Evolutionary conservation across 495 filamentous ascomycete genomes (phyloP), one percentile per base, ranked within the genome.

Genomic region (Podospora pseudocomata): DNA sequence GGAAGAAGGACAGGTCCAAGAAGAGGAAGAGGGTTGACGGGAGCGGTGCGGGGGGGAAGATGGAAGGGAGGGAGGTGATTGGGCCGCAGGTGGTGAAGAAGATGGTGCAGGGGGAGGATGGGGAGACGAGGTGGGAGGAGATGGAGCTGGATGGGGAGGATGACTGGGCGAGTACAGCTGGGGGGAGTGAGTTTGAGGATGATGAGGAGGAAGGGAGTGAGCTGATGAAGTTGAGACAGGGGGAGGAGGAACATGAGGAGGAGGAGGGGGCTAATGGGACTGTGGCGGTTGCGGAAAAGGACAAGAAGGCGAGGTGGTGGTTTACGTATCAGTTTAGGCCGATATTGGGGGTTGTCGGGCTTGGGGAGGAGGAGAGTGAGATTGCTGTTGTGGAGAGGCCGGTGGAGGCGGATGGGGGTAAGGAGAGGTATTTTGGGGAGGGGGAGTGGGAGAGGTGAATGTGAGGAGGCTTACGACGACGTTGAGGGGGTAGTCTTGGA

Each of bases 331-430:
- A 95, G 75, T 99, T 97, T 76, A 84, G 93, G 66, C 91, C 93
- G 9, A 92, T 99, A 68, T 79, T 99, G 71, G 95, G 94, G 4
- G 90, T 98, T 32, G 90, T 94, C 16, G 88, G 90, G 19, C 79
- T 99, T 18, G 70, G 65, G 27, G 81, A 19, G 71, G 70, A 23
- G 76, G 67, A 26, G 77, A 78, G 94, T 7, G 94, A 97, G 76
- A 91, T 97, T 18, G 94, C 89, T 0, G 77, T 97, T 60, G 86
- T 97, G 2, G 95, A 99, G 82, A 82, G 95, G 73, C 95, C 95
- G 20, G 80, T 87, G 72, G 94, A 90, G 86, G 92, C 96, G 75
- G 81, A 93, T 61, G 91, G 94, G 66, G 76, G 97, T 74, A 89
- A 91, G 4, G 88, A 89, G 57, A 84, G 88, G 57, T 96, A 88